phyloP scores from a whole-genome alignment of 495 filamentous ascomycete species.

The Annulohypoxylon stygium region DNA sequence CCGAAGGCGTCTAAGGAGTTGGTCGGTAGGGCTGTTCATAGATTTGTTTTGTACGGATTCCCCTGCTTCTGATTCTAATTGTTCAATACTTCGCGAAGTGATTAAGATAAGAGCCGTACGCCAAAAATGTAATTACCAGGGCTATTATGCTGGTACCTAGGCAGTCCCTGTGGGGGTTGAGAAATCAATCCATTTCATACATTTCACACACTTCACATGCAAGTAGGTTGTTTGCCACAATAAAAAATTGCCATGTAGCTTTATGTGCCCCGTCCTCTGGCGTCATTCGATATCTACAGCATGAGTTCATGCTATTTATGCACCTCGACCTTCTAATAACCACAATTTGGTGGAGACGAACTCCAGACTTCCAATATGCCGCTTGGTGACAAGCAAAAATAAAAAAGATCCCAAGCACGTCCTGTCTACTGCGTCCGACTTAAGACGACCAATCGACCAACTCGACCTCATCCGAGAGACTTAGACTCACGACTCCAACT shows the following conservation, averaged over 20 bases:
- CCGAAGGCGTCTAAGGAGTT: slow-evolving; percentile 35
- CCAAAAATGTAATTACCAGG: neutral
- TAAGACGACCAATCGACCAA: neutral
- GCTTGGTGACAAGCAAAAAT: slow-evolving; percentile 14
- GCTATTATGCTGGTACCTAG: neutral
- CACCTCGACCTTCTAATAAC: slow-evolving; percentile 23
- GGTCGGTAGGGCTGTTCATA: slow-evolving; percentile 20
- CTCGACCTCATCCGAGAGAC: neutral
- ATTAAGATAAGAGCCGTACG: neutral
- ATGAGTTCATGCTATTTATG: slow-evolving; percentile 8
- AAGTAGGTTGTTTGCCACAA: slow-evolving; percentile 4
- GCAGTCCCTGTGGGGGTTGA: neutral
- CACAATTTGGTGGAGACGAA: slow-evolving; percentile 10
- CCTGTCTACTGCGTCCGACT: slow-evolving; percentile 1
- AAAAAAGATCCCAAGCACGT: neutral
- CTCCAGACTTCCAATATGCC: slow-evolving; percentile 5
- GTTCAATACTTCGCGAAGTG: no score
- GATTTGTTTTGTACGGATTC: slow-evolving; percentile 4
- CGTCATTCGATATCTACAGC: slow-evolving; percentile 18
- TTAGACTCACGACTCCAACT: neutral
- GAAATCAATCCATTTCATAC: neutral
- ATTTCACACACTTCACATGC: neutral
- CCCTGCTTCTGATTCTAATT: neutral
- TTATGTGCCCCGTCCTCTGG: slow-evolving; percentile 13
- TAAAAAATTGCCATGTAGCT: slow-evolving; percentile 17